Percentiles rank a stretch among this genome's conserved stretches.
Conservation (phyloP, 140 eudicot species). For the Oenanthe javanica region DNA sequence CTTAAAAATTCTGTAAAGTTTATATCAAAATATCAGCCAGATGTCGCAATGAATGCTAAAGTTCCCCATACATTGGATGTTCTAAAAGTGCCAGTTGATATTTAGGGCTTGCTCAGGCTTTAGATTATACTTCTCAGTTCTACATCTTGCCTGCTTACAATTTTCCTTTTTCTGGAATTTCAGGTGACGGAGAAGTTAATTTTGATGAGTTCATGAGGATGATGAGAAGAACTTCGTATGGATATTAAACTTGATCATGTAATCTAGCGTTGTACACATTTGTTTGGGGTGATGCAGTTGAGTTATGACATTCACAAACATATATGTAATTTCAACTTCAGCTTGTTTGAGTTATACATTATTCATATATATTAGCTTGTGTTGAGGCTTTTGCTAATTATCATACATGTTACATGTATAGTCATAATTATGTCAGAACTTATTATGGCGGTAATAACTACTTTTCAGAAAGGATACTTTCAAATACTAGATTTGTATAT, state of each 20-base stretch:
- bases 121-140: not conserved
- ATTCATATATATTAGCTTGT: not conserved
- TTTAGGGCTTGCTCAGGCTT: not conserved
- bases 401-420: not conserved
- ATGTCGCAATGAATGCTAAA: not conserved
- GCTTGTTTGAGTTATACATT: conserved; percentile 19
- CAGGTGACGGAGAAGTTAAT: conserved; percentile 85
- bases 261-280: not conserved
- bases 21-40: not conserved
- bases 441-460: not conserved
- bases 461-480: not conserved
- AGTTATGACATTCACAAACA: not conserved
- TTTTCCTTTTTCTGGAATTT: not conserved
- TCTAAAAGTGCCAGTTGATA: not conserved
- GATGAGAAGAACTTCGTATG: conserved; percentile 82
- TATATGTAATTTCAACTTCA: conserved; percentile 30
- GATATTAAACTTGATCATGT: conserved; percentile 27
- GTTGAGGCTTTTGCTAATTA: not conserved
- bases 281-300: not conserved
- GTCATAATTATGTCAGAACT: not conserved
- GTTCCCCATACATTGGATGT: not conserved
- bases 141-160: not conserved
- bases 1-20: not conserved
- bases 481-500: too few relatives aligned
- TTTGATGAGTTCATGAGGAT: conserved; percentile 81